Evolutionary conservation across 2,329 filamentous ascomycete genomes (phyloP).

Genomic region (Botrytis elliptica): DNA sequence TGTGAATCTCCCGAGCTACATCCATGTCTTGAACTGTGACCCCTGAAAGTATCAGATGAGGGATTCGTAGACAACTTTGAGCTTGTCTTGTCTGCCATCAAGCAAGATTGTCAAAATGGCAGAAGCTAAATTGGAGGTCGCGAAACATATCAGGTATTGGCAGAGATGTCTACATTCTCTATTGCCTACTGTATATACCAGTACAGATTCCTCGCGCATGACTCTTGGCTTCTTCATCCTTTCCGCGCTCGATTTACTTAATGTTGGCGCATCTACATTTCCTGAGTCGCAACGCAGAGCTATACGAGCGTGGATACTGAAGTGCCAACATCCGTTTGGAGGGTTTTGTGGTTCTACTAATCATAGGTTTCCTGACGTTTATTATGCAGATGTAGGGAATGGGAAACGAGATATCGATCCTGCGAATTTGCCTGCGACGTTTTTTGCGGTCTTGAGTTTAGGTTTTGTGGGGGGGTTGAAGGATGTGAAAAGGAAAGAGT

Average conservation of each 20-base stretch:
- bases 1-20: background rate
- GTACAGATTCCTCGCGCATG: slow-evolving; percentile 88
- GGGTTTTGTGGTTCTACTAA: slow-evolving; percentile 87
- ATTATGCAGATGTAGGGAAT: slow-evolving; percentile 40
- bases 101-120: slow-evolving; percentile 26
- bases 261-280: slow-evolving; percentile 54
- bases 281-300: slow-evolving; percentile 49
- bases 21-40: slow-evolving; percentile 2
- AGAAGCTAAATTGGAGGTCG: slow-evolving; percentile 51
- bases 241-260: slow-evolving; percentile 79
- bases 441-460: slow-evolving; percentile 79
- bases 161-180: slow-evolving; percentile 79
- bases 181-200: slow-evolving; percentile 79
- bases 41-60: slow-evolving; percentile 7
- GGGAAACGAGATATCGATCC: slow-evolving; percentile 63
- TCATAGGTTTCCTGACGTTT: slow-evolving; percentile 47
- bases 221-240: slow-evolving; percentile 87
- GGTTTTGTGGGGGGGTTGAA: slow-evolving; percentile 58
- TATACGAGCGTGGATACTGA: slow-evolving; percentile 75
- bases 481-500: slow-evolving; percentile 64
- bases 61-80: background rate
- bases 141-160: slow-evolving; percentile 86
- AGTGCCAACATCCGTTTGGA: slow-evolving; percentile 79
- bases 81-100: background rate
- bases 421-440: slow-evolving; percentile 84